Evolutionary conservation across 2,329 filamentous ascomycete genomes (phyloP), one percentile per base, ranked within the genome.

Genomic region (Emydomyces testavorans): DNA sequence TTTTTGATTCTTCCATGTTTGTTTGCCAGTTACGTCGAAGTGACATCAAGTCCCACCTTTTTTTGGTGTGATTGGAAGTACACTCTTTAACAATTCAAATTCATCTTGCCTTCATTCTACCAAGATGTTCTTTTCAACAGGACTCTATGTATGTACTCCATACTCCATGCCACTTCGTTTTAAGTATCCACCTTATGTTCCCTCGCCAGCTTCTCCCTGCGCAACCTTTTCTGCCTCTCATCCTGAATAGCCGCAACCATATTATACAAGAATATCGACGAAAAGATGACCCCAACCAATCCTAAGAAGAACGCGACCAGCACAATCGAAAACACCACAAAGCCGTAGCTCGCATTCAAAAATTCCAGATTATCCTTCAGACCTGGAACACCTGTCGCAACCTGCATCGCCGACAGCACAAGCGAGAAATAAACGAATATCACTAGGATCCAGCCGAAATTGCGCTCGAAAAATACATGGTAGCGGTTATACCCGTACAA

Each of bases 391-490:
- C 40, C 51, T 32, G 48, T 29, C 4, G 47, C 51, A 1, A 74
- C 69, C 57, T 76, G 72, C 68, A 76, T 71, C 0, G 72, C 72
- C 2, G 68, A 68, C 26, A 76, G 59, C 15, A 73, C 60, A 13
- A 76, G 53, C 32, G 64, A 65, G 16, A 73, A 54, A 52, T 70
- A 75, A 2, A 66, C 66, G 2, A 67, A 64, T 1, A 64, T 55
- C 6, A 63, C 58, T 1, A 67, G 58, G 1, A 75, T 52, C 63
- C 58, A 66, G 15, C 60, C 59, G 18, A 73, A 65, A 50, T 73
- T 70, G 28, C 69, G 59, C 10, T 59, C 58, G 36, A 74, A 67
- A 49, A 73, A 70, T 16, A 57, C 56, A 2, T 56, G 52, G 54
- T 73, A 76, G 38, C 58, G 57, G 21, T 54, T 62, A 18, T 56